These are phyloP conservation scores for Lippia alba DNA, from an alignment of 305 asterid genomes.

Conservation along the genomic window DNA sequence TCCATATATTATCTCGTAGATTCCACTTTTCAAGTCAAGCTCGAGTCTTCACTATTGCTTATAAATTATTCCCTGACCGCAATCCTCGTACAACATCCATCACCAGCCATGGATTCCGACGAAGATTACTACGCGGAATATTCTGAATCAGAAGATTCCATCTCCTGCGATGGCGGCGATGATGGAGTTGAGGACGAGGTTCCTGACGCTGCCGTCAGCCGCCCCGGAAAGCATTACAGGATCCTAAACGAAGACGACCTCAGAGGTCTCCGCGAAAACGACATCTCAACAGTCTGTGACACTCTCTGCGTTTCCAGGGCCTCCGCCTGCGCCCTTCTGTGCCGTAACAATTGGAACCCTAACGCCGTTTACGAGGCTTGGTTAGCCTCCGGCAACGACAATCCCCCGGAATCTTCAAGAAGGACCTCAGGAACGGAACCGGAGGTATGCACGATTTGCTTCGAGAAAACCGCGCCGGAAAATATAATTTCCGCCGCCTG, in stretches of 20 bases:
- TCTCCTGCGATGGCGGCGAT: background rate
- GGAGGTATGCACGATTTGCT: slow-evolving; percentile 48
- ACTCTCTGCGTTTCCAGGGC: slow-evolving; percentile 46
- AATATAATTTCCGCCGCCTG: slow-evolving; percentile 38
- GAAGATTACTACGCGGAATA: too few species aligned
- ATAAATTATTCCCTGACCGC: too few species aligned
- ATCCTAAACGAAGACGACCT: slow-evolving; percentile 45
- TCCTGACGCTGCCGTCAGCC: background rate
- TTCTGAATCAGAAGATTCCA: slow-evolving; percentile 5
- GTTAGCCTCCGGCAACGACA: slow-evolving; percentile 38
- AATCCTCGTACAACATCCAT: too few species aligned
- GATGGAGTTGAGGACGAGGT: background rate
- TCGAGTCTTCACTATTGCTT: too few species aligned
- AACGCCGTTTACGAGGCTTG: slow-evolving; percentile 46
- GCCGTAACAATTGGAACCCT: slow-evolving; percentile 49
- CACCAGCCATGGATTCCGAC: too few species aligned
- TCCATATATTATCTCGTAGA: too few species aligned
- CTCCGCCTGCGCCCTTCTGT: slow-evolving; percentile 42
- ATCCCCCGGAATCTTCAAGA: slow-evolving; percentile 23
- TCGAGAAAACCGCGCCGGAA: background rate
- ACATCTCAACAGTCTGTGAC: slow-evolving; percentile 36
- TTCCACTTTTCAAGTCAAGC: too few species aligned
- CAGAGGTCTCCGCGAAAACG: slow-evolving; percentile 40
- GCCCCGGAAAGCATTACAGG: slow-evolving; percentile 29
- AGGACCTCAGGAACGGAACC: background rate